Percentiles rank a stretch among this genome's conserved stretches.
phyloP scores from a whole-genome alignment of 768 basidiomycete genomes.

The Chalciporus pseudorubinellus region DNA sequence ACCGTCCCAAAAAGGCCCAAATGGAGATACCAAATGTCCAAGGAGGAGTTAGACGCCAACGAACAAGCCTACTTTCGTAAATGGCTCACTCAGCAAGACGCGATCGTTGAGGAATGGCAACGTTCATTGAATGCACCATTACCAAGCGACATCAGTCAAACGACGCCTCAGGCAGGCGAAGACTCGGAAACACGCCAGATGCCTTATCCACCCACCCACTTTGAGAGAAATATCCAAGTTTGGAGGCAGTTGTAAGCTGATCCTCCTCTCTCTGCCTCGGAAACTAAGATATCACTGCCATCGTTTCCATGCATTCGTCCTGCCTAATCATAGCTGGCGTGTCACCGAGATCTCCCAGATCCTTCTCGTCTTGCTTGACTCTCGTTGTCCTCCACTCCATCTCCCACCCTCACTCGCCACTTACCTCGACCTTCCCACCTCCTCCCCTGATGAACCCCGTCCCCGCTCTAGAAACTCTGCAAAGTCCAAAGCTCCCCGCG shows the following conservation, averaged over 20 bases:
- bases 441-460: neutral
- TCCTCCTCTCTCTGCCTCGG: neutral
- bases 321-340: constrained; percentile 63
- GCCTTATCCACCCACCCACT: constrained; percentile 73
- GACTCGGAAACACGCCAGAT: constrained; percentile 30
- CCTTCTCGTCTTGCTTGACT: constrained; percentile 83
- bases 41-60: constrained; percentile 85
- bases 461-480: constrained; percentile 34
- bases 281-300: constrained; percentile 7
- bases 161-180: neutral
- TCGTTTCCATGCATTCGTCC: neutral
- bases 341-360: constrained; percentile 91
- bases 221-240: constrained; percentile 89
- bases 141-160: constrained; percentile 4
- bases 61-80: constrained; percentile 81
- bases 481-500: constrained; percentile 14
- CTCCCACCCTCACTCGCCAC: constrained; percentile 73
- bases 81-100: constrained; percentile 72
- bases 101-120: constrained; percentile 52
- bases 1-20: constrained; percentile 67
- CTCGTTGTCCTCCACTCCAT: constrained; percentile 85
- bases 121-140: constrained; percentile 12
- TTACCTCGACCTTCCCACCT: constrained; percentile 45
- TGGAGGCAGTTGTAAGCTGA: constrained; percentile 85
- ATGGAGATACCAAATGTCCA: constrained; percentile 84